Percentiles rank a stretch among this genome's conserved stretches.
Conservation (phyloP, 208 protist genomes). For the Leishmania gerbilli region DNA sequence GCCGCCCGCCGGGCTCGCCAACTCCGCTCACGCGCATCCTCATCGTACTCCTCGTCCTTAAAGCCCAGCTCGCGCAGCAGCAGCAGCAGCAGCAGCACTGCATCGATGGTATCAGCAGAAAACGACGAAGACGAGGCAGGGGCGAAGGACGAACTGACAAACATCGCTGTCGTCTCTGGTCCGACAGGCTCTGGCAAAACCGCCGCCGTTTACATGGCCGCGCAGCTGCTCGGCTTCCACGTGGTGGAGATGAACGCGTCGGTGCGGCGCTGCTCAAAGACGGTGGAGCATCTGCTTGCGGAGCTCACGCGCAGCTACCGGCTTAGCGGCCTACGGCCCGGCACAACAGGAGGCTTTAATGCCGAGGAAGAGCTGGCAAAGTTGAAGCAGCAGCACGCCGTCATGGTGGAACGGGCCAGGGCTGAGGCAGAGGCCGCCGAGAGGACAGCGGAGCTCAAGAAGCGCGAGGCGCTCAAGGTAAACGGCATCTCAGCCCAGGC, state of each 20-base stretch:
- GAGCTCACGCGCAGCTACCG: slow-evolving; percentile 80
- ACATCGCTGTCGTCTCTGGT: slow-evolving; percentile 78
- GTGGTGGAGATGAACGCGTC: slow-evolving; percentile 88
- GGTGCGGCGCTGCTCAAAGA: slow-evolving; percentile 65
- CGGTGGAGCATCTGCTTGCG: slow-evolving; percentile 73
- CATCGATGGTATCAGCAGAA: slow-evolving; percentile 2
- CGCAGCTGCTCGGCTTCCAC: slow-evolving; percentile 68
- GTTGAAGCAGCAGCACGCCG: slow-evolving; percentile 61
- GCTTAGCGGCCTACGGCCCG: slow-evolving; percentile 40
- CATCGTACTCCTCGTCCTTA: background rate
- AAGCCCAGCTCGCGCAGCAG: background rate
- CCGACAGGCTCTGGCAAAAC: slow-evolving; percentile 78
- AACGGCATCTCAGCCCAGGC: slow-evolving; percentile 75
- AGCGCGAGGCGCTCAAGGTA: slow-evolving; percentile 35
- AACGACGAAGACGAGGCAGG: slow-evolving; percentile 16
- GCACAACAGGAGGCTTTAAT: slow-evolving; percentile 34
- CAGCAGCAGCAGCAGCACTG: slow-evolving; percentile 21
- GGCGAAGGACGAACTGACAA: slow-evolving; percentile 68
- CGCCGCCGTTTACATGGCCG: slow-evolving; percentile 78
- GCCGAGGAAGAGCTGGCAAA: slow-evolving; percentile 71
- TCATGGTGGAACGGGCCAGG: slow-evolving; percentile 27
- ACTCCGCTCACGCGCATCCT: background rate
- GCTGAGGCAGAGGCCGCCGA: slow-evolving; percentile 28
- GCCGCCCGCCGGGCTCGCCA: background rate
- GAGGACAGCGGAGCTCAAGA: slow-evolving; percentile 19